A percentile compares a stretch with the other conserved stretches of the same genome.
Conservation (phyloP, 257 asterid species). For the Plantago elongata region DNA sequence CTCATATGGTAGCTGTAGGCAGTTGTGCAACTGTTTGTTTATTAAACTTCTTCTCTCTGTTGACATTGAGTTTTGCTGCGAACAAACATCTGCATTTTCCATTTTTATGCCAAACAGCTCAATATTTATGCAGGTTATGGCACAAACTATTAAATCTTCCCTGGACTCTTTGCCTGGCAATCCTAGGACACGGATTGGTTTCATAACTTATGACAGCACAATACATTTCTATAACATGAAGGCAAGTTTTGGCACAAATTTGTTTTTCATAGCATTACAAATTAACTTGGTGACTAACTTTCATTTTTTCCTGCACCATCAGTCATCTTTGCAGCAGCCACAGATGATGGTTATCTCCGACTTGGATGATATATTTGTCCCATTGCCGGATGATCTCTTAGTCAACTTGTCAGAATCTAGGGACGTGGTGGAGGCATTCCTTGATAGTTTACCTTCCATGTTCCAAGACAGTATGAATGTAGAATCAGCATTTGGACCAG, state of each 20-base stretch:
- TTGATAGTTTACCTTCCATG: conserved; percentile 89
- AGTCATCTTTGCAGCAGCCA: conserved; percentile 84
- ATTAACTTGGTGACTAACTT: conserved; percentile 21
- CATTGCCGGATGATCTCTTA: conserved; percentile 87
- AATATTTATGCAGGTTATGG: conserved; percentile 60
- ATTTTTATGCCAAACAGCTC: conserved; percentile 12
- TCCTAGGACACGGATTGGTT: conserved; percentile 93
- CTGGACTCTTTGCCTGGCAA: conserved; percentile 88
- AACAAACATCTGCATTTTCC: neutral
- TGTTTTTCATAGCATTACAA: conserved; percentile 6
- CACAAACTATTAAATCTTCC: conserved; percentile 83
- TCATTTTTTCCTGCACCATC: conserved; percentile 31
- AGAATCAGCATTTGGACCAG: conserved; percentile 99
- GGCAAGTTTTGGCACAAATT: conserved; percentile 37
- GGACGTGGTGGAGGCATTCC: conserved; percentile 87
- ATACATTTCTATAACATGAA: conserved; percentile 93
- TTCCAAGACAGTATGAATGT: conserved; percentile 83
- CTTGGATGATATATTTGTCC: conserved; percentile 73
- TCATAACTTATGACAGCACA: conserved; percentile 93
- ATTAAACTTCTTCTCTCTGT: neutral
- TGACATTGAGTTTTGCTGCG: conserved; percentile 5
- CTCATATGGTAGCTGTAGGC: conserved; percentile 9
- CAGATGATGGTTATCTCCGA: conserved; percentile 92
- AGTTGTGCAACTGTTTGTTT: neutral
- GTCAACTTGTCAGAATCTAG: conserved; percentile 98